Percentiles rank a stretch among this genome's conserved stretches.
Evolutionary conservation across 2,329 filamentous ascomycete species (phyloP).

Genomic region (Diaporthe sp.): DNA sequence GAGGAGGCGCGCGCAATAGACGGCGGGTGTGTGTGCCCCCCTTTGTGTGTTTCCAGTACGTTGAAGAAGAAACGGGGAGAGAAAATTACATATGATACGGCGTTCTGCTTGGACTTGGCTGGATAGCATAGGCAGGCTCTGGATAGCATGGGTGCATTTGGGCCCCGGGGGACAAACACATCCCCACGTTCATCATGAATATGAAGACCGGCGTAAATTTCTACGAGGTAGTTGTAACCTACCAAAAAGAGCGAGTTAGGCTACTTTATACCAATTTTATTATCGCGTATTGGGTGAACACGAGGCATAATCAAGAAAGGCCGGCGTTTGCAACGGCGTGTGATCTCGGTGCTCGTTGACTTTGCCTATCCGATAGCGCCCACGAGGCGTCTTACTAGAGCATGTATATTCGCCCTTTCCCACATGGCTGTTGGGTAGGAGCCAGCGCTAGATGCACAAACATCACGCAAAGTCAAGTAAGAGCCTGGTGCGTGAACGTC

Average conservation of each 20-base stretch:
- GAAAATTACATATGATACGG: not conserved
- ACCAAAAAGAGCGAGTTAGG: not conserved
- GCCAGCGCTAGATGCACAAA: not conserved
- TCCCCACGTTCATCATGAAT: not conserved
- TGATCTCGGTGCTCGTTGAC: not conserved
- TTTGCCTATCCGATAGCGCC: not conserved
- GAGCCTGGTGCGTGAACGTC: not conserved
- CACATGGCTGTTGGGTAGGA: not conserved
- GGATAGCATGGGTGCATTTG: not conserved
- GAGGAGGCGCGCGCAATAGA: conserved; percentile 24
- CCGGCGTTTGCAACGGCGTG: not conserved
- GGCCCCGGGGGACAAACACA: not conserved
- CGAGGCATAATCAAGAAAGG: not conserved
- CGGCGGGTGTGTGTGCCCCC: not conserved
- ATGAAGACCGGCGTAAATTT: not conserved
- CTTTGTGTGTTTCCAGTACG: not conserved
- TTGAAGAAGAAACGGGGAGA: not conserved
- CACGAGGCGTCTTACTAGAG: not conserved
- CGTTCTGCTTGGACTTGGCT: not conserved
- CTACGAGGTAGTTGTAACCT: not conserved
- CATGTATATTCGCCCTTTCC: not conserved
- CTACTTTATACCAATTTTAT: not conserved
- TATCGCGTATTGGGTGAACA: not conserved
- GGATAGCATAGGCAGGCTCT: not conserved
- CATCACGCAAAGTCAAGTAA: not conserved